Evolutionary conservation across 768 basidiomycete genomes (phyloP).

Genomic region (Lactarius akahatsu): DNA sequence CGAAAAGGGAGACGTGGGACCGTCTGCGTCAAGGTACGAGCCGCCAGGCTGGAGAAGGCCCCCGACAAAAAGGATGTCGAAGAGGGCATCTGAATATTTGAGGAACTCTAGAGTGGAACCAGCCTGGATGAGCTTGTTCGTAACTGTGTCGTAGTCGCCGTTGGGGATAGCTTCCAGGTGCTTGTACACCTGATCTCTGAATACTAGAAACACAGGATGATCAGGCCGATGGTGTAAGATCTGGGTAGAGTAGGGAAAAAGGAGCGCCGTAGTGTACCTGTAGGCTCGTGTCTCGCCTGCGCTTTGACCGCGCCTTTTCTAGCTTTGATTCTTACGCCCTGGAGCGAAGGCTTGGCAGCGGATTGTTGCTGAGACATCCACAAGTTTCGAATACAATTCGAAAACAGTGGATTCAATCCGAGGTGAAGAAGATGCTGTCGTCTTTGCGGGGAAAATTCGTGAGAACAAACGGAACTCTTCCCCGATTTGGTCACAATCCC

Average conservation of each 20-base stretch:
- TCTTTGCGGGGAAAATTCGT: not conserved
- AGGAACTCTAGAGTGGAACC: slow-evolving; percentile 91
- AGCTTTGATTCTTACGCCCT: slow-evolving; percentile 91
- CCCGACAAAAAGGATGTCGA: slow-evolving; percentile 94
- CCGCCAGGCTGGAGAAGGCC: slow-evolving; percentile 97
- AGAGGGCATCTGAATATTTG: slow-evolving; percentile 96
- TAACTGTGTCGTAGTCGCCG: slow-evolving; percentile 79
- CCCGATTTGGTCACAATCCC: slow-evolving; percentile 7
- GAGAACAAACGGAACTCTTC: not conserved
- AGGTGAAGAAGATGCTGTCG: not conserved
- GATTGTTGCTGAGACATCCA: slow-evolving; percentile 92
- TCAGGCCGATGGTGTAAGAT: slow-evolving; percentile 20
- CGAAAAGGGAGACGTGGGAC: slow-evolving; percentile 85
- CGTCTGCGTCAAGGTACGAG: slow-evolving; percentile 82
- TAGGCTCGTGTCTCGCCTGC: slow-evolving; percentile 89
- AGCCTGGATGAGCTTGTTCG: slow-evolving; percentile 85
- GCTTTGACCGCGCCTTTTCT: slow-evolving; percentile 92
- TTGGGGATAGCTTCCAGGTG: slow-evolving; percentile 80
- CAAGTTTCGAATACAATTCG: slow-evolving; percentile 46
- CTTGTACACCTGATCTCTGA: slow-evolving; percentile 91
- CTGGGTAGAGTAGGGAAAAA: not conserved
- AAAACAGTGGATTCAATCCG: slow-evolving; percentile 27
- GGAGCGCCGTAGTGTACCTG: slow-evolving; percentile 43
- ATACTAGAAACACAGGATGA: slow-evolving; percentile 51
- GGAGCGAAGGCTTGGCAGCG: slow-evolving; percentile 83